Conservation (phyloP, 306 rosid species). For the Gastrolobium villosum region DNA sequence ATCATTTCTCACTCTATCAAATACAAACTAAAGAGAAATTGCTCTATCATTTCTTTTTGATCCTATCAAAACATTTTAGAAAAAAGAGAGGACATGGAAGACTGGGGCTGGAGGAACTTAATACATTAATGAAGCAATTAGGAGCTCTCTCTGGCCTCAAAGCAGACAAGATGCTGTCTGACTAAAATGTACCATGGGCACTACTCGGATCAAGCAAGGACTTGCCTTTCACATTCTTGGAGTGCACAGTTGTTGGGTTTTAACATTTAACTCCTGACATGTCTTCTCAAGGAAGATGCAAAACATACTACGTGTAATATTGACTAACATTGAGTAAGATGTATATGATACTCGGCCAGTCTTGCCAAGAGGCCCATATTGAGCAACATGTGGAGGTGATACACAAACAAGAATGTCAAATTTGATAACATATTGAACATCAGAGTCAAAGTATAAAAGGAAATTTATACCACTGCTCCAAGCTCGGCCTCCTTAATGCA, state of each 20-base stretch:
- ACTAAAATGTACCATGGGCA: slow-evolving; percentile 19
- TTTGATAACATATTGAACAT: too few species aligned
- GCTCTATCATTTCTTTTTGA: too few species aligned
- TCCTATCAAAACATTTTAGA: too few species aligned
- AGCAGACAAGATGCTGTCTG: slow-evolving; percentile 15
- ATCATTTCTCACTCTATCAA: too few species aligned
- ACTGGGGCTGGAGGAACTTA: not conserved
- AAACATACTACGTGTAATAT: not conserved
- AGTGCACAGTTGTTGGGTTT: not conserved
- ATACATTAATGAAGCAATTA: not conserved
- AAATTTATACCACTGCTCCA: too few species aligned
- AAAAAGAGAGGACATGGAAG: not conserved
- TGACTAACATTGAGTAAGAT: not conserved
- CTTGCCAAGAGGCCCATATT: not conserved
- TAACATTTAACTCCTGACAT: not conserved
- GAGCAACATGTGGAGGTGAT: not conserved
- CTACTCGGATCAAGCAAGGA: slow-evolving; percentile 13
- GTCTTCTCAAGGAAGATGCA: not conserved
- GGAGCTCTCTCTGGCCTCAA: slow-evolving; percentile 17
- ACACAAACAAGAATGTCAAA: too few species aligned
- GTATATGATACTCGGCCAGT: not conserved
- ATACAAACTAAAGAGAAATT: too few species aligned
- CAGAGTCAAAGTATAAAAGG: too few species aligned
- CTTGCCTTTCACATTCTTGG: not conserved
- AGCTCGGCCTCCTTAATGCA: too few species aligned